These are phyloP conservation scores for Annulohypoxylon stygium DNA, from an alignment of 495 filamentous ascomycete species.

Conservation along the genomic window DNA sequence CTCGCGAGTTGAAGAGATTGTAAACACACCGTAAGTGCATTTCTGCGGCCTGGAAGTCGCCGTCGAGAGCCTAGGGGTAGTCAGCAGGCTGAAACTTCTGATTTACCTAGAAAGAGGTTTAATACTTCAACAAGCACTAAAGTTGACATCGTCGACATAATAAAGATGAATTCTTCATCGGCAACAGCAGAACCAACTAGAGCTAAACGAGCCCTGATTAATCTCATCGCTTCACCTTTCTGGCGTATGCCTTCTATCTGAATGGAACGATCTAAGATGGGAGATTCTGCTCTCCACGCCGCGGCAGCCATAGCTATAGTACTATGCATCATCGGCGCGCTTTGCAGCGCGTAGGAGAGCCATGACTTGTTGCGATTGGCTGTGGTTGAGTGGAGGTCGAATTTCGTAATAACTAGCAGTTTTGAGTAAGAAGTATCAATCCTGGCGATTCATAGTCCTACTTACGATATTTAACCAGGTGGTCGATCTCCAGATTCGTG, in stretches of 20 bases:
- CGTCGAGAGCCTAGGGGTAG: background rate
- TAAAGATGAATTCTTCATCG: background rate
- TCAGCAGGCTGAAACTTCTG: background rate
- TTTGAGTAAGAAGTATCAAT: background rate
- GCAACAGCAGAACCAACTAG: background rate
- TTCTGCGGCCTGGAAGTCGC: background rate
- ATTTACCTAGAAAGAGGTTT: background rate
- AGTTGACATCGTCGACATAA: background rate
- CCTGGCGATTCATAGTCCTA: background rate
- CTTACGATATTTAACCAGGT: background rate
- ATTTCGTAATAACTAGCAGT: background rate
- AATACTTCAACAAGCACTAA: background rate
- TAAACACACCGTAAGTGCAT: background rate
- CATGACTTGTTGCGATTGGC: background rate
- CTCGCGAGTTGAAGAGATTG: background rate
- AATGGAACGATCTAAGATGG: background rate
- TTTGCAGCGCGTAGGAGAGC: background rate
- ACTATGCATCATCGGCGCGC: background rate
- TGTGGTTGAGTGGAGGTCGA: background rate
- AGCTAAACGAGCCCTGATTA: background rate
- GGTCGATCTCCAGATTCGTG: background rate
- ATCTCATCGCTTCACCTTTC: background rate
- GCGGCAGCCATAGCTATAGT: background rate
- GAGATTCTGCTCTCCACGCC: background rate
- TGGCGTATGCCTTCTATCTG: background rate